phyloP scores from a whole-genome alignment of 192 early-diverging fungal species.

The Chytriomyces sp. region DNA sequence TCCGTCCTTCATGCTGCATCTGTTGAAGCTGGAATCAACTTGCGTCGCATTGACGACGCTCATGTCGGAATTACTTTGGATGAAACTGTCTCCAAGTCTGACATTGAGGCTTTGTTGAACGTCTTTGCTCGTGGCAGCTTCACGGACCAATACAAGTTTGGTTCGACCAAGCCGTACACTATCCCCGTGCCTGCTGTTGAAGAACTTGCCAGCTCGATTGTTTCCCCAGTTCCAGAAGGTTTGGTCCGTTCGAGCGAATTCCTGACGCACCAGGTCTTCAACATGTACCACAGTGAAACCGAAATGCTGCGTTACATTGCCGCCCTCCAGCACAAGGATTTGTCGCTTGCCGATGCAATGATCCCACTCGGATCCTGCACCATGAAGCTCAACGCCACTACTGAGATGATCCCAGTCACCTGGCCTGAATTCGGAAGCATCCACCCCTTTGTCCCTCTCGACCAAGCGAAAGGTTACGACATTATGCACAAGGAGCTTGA shows the following conservation, averaged over 20 bases:
- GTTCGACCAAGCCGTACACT: conserved; percentile 41
- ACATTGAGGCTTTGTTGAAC: conserved; percentile 78
- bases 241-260: conserved; percentile 77
- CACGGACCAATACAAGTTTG: conserved; percentile 48
- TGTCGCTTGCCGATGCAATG: conserved; percentile 98
- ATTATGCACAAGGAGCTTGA: conserved; percentile 89
- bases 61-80: conserved; percentile 90
- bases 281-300: conserved; percentile 95
- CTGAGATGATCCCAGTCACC: conserved; percentile 99
- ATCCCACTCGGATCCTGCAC: conserved; percentile 98
- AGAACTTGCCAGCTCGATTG: conserved; percentile 43
- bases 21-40: conserved; percentile 79
- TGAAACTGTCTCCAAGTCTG: conserved; percentile 84
- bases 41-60: conserved; percentile 77
- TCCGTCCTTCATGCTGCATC: conserved; percentile 75
- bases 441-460: conserved; percentile 94
- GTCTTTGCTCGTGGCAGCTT: conserved; percentile 77
- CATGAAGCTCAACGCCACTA: conserved; percentile 99
- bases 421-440: conserved; percentile 96
- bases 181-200: conserved; percentile 52
- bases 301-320: conserved; percentile 98
- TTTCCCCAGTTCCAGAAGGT: conserved; percentile 56
- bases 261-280: conserved; percentile 93
- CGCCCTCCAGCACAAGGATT: conserved; percentile 94
- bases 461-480: conserved; percentile 94